Conservation (phyloP, 1,139 yeast genomes). For the Insectozyma bohioensis region DNA sequence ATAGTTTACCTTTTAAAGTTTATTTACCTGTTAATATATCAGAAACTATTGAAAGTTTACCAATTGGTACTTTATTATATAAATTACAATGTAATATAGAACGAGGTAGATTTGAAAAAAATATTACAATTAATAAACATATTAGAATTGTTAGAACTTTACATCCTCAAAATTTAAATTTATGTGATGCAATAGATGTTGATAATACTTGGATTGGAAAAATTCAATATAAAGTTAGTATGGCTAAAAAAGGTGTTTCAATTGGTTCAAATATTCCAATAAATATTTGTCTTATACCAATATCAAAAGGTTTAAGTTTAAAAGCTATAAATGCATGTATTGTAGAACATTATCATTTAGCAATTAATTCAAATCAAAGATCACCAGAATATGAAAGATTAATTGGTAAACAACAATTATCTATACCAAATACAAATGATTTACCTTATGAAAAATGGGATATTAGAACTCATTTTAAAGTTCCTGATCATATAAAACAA, state of each 20-base stretch:
- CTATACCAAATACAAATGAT: constrained; percentile 25
- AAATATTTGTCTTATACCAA: constrained; percentile 54
- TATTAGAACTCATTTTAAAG: constrained; percentile 45
- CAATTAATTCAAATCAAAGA: constrained; percentile 32
- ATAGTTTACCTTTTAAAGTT: constrained; percentile 60
- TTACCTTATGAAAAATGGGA: constrained; percentile 50
- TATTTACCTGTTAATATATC: constrained; percentile 58
- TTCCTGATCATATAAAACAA: constrained; percentile 52
- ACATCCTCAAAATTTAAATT: constrained; percentile 48
- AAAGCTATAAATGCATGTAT: constrained; percentile 50
- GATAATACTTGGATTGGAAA: constrained; percentile 66
- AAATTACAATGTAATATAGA: constrained; percentile 55
- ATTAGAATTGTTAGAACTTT: constrained; percentile 48
- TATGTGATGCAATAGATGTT: constrained; percentile 57
- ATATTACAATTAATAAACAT: constrained; percentile 32
- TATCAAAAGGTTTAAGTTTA: constrained; percentile 53
- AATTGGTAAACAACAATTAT: constrained; percentile 30
- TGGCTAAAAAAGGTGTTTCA: constrained; percentile 59
- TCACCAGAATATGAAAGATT: constrained; percentile 46
- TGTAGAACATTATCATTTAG: constrained; percentile 50
- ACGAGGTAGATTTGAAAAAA: constrained; percentile 49
- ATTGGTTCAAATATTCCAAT: constrained; percentile 58
- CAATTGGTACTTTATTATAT: constrained; percentile 57
- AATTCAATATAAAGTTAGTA: constrained; percentile 58
- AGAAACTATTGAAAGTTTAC: constrained; percentile 67